A percentile compares a stretch with the other conserved stretches of the same genome.
Conservation (phyloP, 495 filamentous ascomycete species). For the Lindgomyces ingoldianus region DNA sequence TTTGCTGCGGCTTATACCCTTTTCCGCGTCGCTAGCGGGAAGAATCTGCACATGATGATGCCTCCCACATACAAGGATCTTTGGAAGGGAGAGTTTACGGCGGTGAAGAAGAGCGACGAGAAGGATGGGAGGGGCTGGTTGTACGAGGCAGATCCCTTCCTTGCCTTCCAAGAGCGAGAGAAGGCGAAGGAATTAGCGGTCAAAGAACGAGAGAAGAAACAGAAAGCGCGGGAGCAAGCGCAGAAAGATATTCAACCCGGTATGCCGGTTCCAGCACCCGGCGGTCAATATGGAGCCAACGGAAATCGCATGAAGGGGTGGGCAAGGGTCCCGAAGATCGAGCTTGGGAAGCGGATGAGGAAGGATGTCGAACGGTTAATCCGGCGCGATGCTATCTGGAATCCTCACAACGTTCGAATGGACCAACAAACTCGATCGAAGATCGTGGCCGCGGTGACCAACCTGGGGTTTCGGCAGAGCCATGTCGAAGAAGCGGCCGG, state of each 20-base stretch:
- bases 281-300: background rate
- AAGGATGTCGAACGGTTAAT: conserved; percentile 76
- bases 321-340: conserved; percentile 82
- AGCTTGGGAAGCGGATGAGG: conserved; percentile 80
- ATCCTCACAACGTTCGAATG: conserved; percentile 70
- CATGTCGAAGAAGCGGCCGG: conserved; percentile 86
- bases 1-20: conserved; percentile 88
- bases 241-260: conserved; percentile 33
- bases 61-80: conserved; percentile 84
- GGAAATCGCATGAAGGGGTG: conserved; percentile 64
- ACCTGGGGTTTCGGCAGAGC: conserved; percentile 78
- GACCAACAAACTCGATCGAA: conserved; percentile 54
- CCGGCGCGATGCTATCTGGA: conserved; percentile 79
- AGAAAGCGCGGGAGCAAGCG: conserved; percentile 41
- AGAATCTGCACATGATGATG: conserved; percentile 88
- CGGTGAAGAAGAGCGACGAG: conserved; percentile 73
- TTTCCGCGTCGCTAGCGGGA: conserved; percentile 89
- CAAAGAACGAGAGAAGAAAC: conserved; percentile 60
- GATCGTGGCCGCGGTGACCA: conserved; percentile 72
- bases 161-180: conserved; percentile 73
- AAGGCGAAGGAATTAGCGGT: conserved; percentile 68
- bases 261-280: conserved; percentile 3
- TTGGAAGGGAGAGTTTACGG: conserved; percentile 84
- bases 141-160: conserved; percentile 95
- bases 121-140: conserved; percentile 80